phyloP scores from a whole-genome alignment of 352 stramenopile species.

The Phytophthora hybrid region DNA sequence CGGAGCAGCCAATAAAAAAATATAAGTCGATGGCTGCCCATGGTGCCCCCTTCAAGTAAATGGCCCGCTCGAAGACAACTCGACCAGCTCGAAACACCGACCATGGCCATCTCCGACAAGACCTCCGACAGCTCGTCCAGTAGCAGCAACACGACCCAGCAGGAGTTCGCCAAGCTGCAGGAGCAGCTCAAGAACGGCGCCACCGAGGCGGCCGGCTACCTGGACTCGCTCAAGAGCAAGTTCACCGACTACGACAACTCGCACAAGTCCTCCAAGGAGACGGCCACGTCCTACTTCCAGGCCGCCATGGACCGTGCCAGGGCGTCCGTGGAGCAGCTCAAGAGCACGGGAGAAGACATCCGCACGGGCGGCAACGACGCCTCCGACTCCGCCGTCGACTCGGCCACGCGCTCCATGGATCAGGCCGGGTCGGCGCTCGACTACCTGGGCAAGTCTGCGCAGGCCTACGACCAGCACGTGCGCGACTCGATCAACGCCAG shows the following conservation, averaged over 20 bases:
- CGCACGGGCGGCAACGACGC: slow-evolving; percentile 29
- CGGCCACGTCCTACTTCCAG: slow-evolving; percentile 48
- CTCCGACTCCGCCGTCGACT: slow-evolving; percentile 28
- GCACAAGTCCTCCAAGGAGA: slow-evolving; percentile 46
- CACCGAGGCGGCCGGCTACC: slow-evolving; percentile 41
- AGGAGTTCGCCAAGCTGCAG: slow-evolving; percentile 51
- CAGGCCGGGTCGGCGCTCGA: slow-evolving; percentile 39
- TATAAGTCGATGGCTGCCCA: slow-evolving; percentile 7
- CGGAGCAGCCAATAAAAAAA: slow-evolving; percentile 19
- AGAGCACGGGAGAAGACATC: slow-evolving; percentile 31
- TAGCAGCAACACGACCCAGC: slow-evolving; percentile 18
- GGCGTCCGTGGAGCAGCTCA: slow-evolving; percentile 32
- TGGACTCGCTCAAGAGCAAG: slow-evolving; percentile 51
- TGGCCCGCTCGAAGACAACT: neutral
- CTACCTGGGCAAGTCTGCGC: slow-evolving; percentile 19
- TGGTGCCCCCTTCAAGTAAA: slow-evolving; percentile 5
- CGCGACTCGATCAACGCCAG: slow-evolving; percentile 22
- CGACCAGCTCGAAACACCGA: neutral
- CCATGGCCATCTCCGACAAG: slow-evolving; percentile 41
- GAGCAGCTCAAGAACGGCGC: slow-evolving; percentile 42
- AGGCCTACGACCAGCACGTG: slow-evolving; percentile 23
- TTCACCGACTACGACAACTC: slow-evolving; percentile 53
- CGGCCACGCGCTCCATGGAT: slow-evolving; percentile 45
- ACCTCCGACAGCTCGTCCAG: slow-evolving; percentile 22
- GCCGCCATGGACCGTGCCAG: slow-evolving; percentile 42